A percentile compares a stretch with the other conserved stretches of the same genome.
Evolutionary conservation across 2,329 filamentous ascomycete genomes (phyloP).

Genomic region (Venturiaceae sp.): DNA sequence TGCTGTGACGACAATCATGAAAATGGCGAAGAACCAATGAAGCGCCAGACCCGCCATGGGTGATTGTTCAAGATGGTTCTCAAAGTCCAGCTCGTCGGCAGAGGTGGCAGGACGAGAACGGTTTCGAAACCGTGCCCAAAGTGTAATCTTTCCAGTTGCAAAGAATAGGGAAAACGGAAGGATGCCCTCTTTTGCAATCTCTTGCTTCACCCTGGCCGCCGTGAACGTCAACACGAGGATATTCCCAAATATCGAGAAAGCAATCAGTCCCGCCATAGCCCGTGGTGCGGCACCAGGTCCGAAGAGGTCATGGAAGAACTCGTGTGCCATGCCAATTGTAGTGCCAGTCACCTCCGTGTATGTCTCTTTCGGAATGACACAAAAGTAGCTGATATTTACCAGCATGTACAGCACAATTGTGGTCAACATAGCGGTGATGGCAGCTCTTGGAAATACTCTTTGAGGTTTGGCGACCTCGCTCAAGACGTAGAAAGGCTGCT

Average conservation of each 20-base stretch:
- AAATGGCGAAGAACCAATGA: constrained; percentile 26
- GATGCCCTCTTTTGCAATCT: constrained; percentile 51
- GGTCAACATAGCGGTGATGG: constrained; percentile 23
- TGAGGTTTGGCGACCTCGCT: constrained; percentile 31
- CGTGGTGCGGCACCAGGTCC: constrained; percentile 14
- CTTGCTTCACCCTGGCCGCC: constrained; percentile 46
- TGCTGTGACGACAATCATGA: constrained; percentile 22
- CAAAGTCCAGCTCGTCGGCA: constrained; percentile 5
- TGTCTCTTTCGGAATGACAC: constrained; percentile 4
- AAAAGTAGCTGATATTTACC: constrained; percentile 17
- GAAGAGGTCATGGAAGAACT: constrained; percentile 17
- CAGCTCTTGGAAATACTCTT: constrained; percentile 24
- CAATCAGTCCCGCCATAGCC: constrained; percentile 40
- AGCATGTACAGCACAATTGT: constrained; percentile 16
- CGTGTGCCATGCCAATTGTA: constrained; percentile 11
- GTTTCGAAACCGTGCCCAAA: neutral
- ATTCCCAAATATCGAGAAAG: constrained; percentile 46
- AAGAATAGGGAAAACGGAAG: constrained; percentile 42
- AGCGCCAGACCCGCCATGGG: constrained; percentile 27
- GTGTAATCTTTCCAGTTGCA: constrained; percentile 17
- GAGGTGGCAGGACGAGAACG: neutral
- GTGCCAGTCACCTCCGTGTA: constrained; percentile 4
- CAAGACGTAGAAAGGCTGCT: constrained; percentile 1
- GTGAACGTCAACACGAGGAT: constrained; percentile 50
- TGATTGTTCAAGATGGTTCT: constrained; percentile 21